Base-by-base conservation (phyloP, 768 basidiomycete species). In the Rossbeevera mucosa region DNA sequence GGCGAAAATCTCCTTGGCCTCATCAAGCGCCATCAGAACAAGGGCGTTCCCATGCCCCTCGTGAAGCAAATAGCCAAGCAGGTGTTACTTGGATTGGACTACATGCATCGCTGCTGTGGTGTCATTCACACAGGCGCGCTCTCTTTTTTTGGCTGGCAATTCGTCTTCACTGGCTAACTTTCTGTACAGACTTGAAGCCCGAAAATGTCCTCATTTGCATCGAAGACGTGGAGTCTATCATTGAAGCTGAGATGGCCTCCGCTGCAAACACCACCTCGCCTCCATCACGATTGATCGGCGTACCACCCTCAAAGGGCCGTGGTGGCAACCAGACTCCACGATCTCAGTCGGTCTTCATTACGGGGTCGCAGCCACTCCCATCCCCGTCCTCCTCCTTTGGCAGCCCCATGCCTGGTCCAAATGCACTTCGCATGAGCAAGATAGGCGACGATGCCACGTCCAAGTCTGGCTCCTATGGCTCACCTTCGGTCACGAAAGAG, bases 21-120 rank as follows among this genome's bases (percentile, higher is more conserved):
- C 62, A 96, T 98, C 80, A 97, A 96, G 72, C 83, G 95, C 11
- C 93, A 98, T 74, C 94, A 98, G 76, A 94, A 93, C 74, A 94
- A 95, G 62, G 95, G 95, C 58, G 94, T 98, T 1, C 94, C 95
- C 13, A 90, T 92, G 78, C 85, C 77, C 46, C 74, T 98, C 59
- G 92, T 95, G 58, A 88, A 86, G 64, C 96, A 98, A 71, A 97
- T 98, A 61, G 92, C 94, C 24, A 97, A 97, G 69, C 96, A 98
- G 69, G 84, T 98, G 21, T 76, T 98, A 4, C 80, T 97, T 21
- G 96, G 96, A 6, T 75, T 99, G 45, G 95, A 98, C 66, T 99
- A 98, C 75, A 93, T 99, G 82, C 96, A 99, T 64, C 82, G 91
- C 44, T 91, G 90, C 68, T 99, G 96, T 66, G 91, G 93, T 36